A percentile compares a stretch with the other conserved stretches of the same genome.
phyloP scores from a whole-genome alignment of 2,329 filamentous ascomycete genomes.

The Botrytis galanthina region DNA sequence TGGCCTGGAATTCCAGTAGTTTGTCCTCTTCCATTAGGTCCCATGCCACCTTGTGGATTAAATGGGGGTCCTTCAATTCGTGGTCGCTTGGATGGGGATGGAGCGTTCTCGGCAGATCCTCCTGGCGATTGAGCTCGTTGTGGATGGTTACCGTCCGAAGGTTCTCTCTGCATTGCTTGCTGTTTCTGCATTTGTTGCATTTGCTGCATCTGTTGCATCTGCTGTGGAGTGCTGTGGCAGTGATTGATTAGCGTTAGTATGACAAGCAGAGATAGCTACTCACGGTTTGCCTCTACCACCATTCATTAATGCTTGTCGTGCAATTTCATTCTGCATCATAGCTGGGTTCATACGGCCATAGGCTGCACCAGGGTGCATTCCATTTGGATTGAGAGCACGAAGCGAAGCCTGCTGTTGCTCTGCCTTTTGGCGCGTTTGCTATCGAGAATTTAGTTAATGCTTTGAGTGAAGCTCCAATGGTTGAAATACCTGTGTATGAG shows the following conservation, averaged over 20 bases:
- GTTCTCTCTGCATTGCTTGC: slow-evolving; percentile 82
- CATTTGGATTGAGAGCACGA: slow-evolving; percentile 58
- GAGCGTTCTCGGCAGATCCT: slow-evolving; percentile 78
- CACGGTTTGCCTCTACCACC: slow-evolving; percentile 63
- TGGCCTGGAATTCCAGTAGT: slow-evolving; percentile 63
- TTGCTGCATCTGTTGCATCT: slow-evolving; percentile 68
- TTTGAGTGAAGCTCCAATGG: slow-evolving; percentile 13
- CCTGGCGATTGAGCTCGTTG: slow-evolving; percentile 74
- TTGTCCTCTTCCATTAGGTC: slow-evolving; percentile 69
- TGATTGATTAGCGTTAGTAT: not conserved
- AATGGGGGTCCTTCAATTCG: slow-evolving; percentile 74
- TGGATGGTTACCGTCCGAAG: slow-evolving; percentile 73
- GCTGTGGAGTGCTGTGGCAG: slow-evolving; percentile 40
- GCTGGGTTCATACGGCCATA: slow-evolving; percentile 59
- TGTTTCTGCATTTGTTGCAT: slow-evolving; percentile 73
- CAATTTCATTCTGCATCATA: slow-evolving; percentile 55
- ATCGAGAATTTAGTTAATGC: slow-evolving; percentile 43
- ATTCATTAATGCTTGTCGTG: slow-evolving; percentile 75
- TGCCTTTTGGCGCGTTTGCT: slow-evolving; percentile 71
- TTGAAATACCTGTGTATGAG: slow-evolving; percentile 73
- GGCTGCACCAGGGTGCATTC: slow-evolving; percentile 53
- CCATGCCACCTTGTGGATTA: slow-evolving; percentile 58
- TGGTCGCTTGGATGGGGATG: slow-evolving; percentile 87
- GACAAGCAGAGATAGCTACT: slow-evolving; percentile 38
- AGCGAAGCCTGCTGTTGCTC: slow-evolving; percentile 75